Conservation (phyloP, 495 filamentous ascomycete genomes). For the Stereocaulon alpinum region DNA sequence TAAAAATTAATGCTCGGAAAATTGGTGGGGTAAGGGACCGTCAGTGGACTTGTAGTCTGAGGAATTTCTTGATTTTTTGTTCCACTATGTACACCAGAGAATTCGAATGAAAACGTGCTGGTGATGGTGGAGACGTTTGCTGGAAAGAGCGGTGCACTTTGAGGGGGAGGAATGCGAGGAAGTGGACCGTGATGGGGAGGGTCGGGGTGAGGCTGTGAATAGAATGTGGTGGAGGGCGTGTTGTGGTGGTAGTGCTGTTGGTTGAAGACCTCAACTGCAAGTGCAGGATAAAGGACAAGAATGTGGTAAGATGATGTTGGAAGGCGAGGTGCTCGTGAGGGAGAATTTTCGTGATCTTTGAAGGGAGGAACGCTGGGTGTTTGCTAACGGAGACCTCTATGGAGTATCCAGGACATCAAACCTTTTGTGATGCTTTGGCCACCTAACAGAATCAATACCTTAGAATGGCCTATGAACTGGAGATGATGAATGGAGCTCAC, state of each 20-base stretch:
- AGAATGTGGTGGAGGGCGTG: constrained; percentile 14
- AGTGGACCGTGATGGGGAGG: constrained; percentile 26
- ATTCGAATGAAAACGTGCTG: constrained; percentile 87
- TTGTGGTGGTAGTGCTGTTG: constrained; percentile 15
- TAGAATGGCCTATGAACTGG: background rate
- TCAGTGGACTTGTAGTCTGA: constrained; percentile 31
- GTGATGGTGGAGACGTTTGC: constrained; percentile 32
- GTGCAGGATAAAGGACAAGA: constrained; percentile 14
- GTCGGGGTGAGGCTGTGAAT: constrained; percentile 18
- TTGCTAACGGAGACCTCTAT: constrained; percentile 11
- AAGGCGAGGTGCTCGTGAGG: constrained; percentile 19
- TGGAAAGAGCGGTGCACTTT: constrained; percentile 19
- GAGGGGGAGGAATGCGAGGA: constrained; percentile 21
- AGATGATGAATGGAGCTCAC: background rate
- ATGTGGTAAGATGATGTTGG: constrained; percentile 14
- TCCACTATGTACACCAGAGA: constrained; percentile 81
- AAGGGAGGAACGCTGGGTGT: constrained; percentile 15
- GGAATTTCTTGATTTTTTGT: constrained; percentile 39
- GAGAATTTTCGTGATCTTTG: background rate
- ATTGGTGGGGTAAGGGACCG: constrained; percentile 15
- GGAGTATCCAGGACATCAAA: constrained; percentile 11
- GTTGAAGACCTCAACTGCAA: constrained; percentile 14
- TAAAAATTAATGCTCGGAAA: constrained; percentile 16
- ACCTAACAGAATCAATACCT: background rate
- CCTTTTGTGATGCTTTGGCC: constrained; percentile 4